Conservation (phyloP, 148 eudicot genomes). For the Camellia granthamiana region DNA sequence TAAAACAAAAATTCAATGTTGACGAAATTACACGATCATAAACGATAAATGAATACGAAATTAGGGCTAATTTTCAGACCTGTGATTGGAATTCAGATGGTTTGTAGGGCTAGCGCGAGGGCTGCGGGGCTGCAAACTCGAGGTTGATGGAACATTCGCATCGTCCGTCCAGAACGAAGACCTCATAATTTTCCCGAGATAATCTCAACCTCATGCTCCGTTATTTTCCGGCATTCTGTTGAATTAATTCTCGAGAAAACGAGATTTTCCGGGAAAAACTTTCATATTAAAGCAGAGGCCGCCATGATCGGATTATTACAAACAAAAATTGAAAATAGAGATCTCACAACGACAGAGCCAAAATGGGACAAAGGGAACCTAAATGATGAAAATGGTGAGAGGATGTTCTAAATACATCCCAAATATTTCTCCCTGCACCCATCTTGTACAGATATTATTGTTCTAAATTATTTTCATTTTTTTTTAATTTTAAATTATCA, state of each 20-base stretch:
- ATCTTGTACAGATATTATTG: too few species aligned
- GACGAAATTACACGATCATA: neutral
- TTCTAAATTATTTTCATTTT: too few species aligned
- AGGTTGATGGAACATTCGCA: slow-evolving; percentile 41
- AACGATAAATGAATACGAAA: neutral
- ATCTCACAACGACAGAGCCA: too few species aligned
- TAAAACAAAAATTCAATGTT: neutral
- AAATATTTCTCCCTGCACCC: too few species aligned
- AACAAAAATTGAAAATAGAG: neutral
- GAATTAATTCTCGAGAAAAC: neutral
- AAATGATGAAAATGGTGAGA: too few species aligned
- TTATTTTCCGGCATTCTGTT: neutral
- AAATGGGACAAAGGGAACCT: too few species aligned
- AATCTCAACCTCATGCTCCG: slow-evolving; percentile 15
- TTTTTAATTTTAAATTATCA: too few species aligned
- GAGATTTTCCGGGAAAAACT: neutral
- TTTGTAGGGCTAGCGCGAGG: slow-evolving; percentile 14
- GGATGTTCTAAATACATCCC: too few species aligned
- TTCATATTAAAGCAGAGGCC: neutral
- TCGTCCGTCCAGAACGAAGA: slow-evolving; percentile 54
- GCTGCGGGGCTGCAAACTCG: slow-evolving; percentile 31
- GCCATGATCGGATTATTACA: neutral
- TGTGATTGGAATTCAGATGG: slow-evolving; percentile 18
- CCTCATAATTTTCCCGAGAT: slow-evolving; percentile 34
- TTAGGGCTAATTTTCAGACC: slow-evolving; percentile 26